Percentiles rank a stretch among this genome's conserved stretches.
Evolutionary conservation across 2,329 filamentous ascomycete species (phyloP).

Genomic region (Aspergillus melleus): DNA sequence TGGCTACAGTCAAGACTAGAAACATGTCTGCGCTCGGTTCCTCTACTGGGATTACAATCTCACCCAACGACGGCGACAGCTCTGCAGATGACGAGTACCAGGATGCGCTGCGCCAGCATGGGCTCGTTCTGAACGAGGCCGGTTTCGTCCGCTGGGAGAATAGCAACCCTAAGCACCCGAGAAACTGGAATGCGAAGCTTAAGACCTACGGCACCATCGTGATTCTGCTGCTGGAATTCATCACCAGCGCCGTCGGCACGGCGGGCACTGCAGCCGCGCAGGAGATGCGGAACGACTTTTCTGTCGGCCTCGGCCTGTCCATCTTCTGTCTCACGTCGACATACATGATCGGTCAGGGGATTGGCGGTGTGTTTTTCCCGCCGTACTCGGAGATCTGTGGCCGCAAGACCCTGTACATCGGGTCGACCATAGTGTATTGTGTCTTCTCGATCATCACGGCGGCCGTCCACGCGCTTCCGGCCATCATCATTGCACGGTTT

Average conservation of each 20-base stretch:
- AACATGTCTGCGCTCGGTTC: neutral
- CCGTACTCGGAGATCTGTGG: conserved; percentile 7
- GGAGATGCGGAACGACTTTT: conserved; percentile 4
- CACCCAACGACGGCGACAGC: neutral
- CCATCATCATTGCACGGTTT: conserved; percentile 6
- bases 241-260: conserved; percentile 1
- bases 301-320: neutral
- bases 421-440: neutral
- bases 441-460: conserved; percentile 1
- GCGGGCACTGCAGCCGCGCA: conserved; percentile 5
- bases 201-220: conserved; percentile 6
- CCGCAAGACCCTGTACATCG: conserved; percentile 1
- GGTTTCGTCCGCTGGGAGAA: conserved; percentile 3
- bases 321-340: neutral
- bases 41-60: neutral
- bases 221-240: conserved; percentile 6
- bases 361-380: conserved; percentile 5
- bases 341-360: conserved; percentile 3
- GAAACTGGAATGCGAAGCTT: conserved; percentile 3
- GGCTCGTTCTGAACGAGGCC: neutral
- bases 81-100: neutral
- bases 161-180: conserved; percentile 1
- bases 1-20: neutral
- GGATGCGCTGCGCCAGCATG: neutral
- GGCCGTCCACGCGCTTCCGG: neutral